phyloP scores from a whole-genome alignment of 2,329 filamentous ascomycete species.

The Epichloe baconii region DNA sequence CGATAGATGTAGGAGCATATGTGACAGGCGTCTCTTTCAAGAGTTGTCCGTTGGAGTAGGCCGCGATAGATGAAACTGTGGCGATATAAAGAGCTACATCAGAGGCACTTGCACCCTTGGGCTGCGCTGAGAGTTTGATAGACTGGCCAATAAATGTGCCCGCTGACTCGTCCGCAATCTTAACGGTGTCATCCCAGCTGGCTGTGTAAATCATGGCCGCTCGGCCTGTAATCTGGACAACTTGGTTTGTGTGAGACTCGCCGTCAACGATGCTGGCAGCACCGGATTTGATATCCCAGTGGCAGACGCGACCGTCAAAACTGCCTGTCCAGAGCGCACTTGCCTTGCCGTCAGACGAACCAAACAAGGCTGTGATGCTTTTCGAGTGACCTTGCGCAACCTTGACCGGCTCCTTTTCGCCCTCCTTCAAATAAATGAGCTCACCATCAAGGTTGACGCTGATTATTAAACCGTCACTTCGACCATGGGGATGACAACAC shows the following conservation, averaged over 20 bases:
- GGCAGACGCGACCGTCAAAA: constrained; percentile 76
- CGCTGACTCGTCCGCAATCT: constrained; percentile 60
- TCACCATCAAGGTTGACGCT: constrained; percentile 81
- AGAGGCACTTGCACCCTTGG: constrained; percentile 55
- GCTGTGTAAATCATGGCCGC: constrained; percentile 64
- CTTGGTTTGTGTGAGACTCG: constrained; percentile 71
- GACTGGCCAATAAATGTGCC: constrained; percentile 62
- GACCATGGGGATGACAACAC: constrained; percentile 75
- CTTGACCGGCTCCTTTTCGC: constrained; percentile 52
- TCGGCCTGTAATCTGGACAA: constrained; percentile 57
- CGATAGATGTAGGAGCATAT: constrained; percentile 57
- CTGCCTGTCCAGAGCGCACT: constrained; percentile 77
- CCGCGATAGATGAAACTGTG: constrained; percentile 35
- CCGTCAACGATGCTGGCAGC: constrained; percentile 61
- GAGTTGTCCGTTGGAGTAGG: constrained; percentile 48
- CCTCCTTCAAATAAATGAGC: constrained; percentile 74
- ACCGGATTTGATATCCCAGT: constrained; percentile 67
- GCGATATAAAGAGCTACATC: constrained; percentile 43
- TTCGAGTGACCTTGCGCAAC: constrained; percentile 83
- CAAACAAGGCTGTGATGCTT: constrained; percentile 62
- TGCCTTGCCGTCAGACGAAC: constrained; percentile 33
- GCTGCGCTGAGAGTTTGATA: constrained; percentile 62
- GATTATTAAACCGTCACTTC: constrained; percentile 77
- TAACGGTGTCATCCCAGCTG: constrained; percentile 87
- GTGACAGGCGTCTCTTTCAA: constrained; percentile 45